These are phyloP conservation scores for Alternaria arborescens DNA, from an alignment of 2,329 filamentous ascomycete species.

Conservation along the genomic window DNA sequence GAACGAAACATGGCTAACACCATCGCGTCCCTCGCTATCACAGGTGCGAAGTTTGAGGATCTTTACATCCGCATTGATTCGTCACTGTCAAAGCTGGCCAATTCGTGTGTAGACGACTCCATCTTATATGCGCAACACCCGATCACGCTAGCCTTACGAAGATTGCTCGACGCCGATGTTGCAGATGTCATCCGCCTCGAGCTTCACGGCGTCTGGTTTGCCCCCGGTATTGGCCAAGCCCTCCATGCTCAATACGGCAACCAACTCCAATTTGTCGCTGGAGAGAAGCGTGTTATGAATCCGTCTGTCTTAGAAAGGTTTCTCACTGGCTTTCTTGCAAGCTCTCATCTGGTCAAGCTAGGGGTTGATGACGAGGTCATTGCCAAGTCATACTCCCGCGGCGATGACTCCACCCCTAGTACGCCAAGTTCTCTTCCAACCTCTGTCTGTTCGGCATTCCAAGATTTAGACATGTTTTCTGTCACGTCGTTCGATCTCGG, in stretches of 20 bases:
- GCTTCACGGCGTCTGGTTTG: slow-evolving; percentile 24
- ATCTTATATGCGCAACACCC: slow-evolving; percentile 23
- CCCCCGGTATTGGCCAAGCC: slow-evolving; percentile 14
- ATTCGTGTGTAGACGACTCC: slow-evolving; percentile 28
- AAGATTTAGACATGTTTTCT: slow-evolving; percentile 24
- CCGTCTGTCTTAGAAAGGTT: slow-evolving; percentile 3
- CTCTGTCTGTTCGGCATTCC: slow-evolving; percentile 18
- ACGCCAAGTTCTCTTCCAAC: slow-evolving; percentile 17
- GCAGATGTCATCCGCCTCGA: slow-evolving; percentile 16
- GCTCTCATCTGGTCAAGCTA: slow-evolving; percentile 16
- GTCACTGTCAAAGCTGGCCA: slow-evolving; percentile 21
- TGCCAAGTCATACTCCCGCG: neutral
- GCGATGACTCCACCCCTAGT: neutral
- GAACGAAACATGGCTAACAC: slow-evolving; percentile 17
- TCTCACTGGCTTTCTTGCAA: slow-evolving; percentile 13
- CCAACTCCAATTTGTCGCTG: slow-evolving; percentile 13
- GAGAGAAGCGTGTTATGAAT: neutral
- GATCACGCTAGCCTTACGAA: slow-evolving; percentile 21
- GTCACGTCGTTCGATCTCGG: slow-evolving; percentile 14
- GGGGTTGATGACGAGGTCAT: slow-evolving; percentile 16
- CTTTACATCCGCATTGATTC: slow-evolving; percentile 20
- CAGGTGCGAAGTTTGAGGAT: slow-evolving; percentile 23
- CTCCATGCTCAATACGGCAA: slow-evolving; percentile 15
- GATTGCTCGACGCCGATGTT: slow-evolving; percentile 17
- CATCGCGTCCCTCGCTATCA: slow-evolving; percentile 18